Conservation (phyloP, 129 eudicot genomes). For the Flaveria ramosissima region DNA sequence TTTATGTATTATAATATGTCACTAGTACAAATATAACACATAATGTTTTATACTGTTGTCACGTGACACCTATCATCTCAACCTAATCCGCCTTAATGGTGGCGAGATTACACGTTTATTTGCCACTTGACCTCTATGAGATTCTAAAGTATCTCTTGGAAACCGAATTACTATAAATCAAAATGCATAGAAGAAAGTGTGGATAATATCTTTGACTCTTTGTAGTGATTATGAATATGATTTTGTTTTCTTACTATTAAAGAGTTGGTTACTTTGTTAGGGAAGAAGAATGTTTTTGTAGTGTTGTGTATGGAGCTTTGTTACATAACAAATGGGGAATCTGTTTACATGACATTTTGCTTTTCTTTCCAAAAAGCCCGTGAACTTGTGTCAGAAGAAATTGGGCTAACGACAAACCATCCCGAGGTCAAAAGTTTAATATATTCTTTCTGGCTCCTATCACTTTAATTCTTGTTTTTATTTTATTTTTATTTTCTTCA, state of each 20-base stretch:
- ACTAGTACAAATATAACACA: background rate
- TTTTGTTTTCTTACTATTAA: background rate
- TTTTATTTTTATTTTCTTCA: background rate
- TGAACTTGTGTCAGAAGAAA: conserved; percentile 36
- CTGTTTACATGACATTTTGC: conserved; percentile 18
- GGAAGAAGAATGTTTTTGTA: conserved; percentile 38
- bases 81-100: background rate
- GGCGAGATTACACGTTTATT: background rate
- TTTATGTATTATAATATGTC: too few species aligned
- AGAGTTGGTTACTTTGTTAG: conserved; percentile 12
- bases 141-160: background rate
- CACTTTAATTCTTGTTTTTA: background rate
- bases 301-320: conserved; percentile 23
- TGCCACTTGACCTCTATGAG: background rate
- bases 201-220: background rate
- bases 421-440: conserved; percentile 34
- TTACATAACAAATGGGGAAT: conserved; percentile 23
- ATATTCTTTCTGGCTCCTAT: background rate
- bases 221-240: background rate
- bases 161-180: background rate
- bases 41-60: background rate
- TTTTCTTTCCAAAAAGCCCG: conserved; percentile 38
- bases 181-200: background rate
- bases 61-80: background rate
- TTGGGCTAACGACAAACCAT: conserved; percentile 24